These are phyloP conservation scores for Stellera chamaejasme DNA, from an alignment of 345 rosid species.

Conservation along the genomic window DNA sequence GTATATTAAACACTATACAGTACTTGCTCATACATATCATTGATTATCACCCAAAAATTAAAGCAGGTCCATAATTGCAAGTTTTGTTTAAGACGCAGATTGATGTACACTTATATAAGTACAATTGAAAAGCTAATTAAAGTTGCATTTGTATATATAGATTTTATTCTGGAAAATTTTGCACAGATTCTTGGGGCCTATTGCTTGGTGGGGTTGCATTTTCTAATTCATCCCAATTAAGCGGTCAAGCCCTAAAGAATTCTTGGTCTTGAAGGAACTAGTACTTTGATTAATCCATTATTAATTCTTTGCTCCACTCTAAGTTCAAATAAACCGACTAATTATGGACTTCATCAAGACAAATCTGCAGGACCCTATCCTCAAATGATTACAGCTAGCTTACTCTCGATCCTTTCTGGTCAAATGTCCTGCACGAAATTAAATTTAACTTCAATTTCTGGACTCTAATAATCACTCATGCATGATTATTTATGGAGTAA, in stretches of 20 bases:
- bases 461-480: background rate
- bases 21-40: too few relatives aligned
- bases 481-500: conserved; percentile 8
- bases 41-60: too few relatives aligned
- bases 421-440: conserved; percentile 7
- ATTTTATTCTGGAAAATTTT: too few relatives aligned
- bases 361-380: conserved; percentile 23
- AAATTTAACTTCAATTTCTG: conserved; percentile 2
- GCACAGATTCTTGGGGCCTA: too few relatives aligned
- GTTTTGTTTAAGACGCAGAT: too few relatives aligned
- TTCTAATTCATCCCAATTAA: background rate
- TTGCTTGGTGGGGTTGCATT: conserved; percentile 7
- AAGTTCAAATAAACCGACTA: background rate
- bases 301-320: background rate
- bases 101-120: too few relatives aligned
- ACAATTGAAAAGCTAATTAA: too few relatives aligned
- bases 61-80: too few relatives aligned
- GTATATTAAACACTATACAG: too few relatives aligned
- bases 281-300: conserved; percentile 1
- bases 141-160: too few relatives aligned
- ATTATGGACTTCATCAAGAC: conserved; percentile 16
- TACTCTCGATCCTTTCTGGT: conserved; percentile 2
- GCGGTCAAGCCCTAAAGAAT: conserved; percentile 11
- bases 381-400: conserved; percentile 4
- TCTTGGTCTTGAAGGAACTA: conserved; percentile 6